Base-by-base conservation (phyloP, 352 stramenopile species). In the Bremia lactucae region DNA sequence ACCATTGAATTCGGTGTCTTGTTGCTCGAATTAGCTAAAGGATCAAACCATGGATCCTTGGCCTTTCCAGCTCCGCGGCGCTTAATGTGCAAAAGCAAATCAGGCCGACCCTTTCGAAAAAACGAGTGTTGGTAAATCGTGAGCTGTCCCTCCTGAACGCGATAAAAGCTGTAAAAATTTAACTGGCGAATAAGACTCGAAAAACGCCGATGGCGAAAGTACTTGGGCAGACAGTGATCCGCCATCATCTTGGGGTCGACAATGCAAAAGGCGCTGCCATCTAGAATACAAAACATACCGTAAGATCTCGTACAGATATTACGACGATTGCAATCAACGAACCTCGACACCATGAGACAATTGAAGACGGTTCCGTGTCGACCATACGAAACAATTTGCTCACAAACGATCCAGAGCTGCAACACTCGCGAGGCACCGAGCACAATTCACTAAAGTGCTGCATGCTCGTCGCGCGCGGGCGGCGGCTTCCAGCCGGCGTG, bases 161-260 rank as follows among this genome's bases (percentile, higher is more conserved):
- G 84, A 58, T 94, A 93, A 37, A 95, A 95, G 61, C 75, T 90
- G 79, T 95, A 95, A 45, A 94, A 95, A 57, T 95, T 95, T 38
- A 95, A 60, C 70, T 95, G 83, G 7, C 83, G 83, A 44, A 95
- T 91, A 14, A 95, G 55, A 43, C 72, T 89, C 25, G 84, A 90
- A 46, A 95, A 94, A 16, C 83, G 72, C 2, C 77, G 74, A 55
- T 95, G 83, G 38, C 83, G 81, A 47, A 95, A 95, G 60, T 95
- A 95, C 64, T 94, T 93, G 28, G 83, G 83, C 16, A 95, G 59
- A 40, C 82, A 90, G 47, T 91, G 76, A 48, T 90, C 76, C 1
- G 84, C 81, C 58, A 94, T 82, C 54, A 87, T 74, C 53, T 90
- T 88, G 7, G 83, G 70, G 51, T 95, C 79, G n/a, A 91, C 83